Conservation (phyloP, 1,139 yeast genomes). For the Geotrichum candidum region DNA sequence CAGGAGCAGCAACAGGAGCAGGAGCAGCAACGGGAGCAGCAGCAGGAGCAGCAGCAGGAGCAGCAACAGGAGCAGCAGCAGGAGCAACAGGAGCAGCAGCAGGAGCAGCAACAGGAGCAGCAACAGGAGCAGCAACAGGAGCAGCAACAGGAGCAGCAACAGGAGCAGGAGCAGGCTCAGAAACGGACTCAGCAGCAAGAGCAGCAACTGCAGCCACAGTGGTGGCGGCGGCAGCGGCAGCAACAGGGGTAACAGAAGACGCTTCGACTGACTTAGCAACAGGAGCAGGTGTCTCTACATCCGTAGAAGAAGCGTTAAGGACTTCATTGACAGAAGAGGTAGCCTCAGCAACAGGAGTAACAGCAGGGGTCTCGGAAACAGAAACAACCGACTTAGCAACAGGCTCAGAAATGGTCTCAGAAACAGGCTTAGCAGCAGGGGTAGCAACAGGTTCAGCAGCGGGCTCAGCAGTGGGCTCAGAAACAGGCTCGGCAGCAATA, state of each 20-base stretch:
- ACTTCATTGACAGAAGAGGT: background rate
- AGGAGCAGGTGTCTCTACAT: background rate
- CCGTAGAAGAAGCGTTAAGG: background rate
- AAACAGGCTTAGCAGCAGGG: background rate
- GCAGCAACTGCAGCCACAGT: background rate
- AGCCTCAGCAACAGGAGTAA: background rate
- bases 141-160: background rate
- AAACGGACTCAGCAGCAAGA: background rate
- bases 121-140: background rate
- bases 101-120: conserved; percentile 1
- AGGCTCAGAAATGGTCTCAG: background rate
- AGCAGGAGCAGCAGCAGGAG: conserved; percentile 6
- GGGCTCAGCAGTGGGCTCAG: background rate
- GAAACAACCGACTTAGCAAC: background rate
- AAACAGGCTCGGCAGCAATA: background rate
- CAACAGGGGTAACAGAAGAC: background rate
- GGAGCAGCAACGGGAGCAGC: background rate
- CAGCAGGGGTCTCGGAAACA: background rate
- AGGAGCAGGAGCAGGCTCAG: conserved; percentile 2
- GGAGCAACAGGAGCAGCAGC: background rate
- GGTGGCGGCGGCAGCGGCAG: background rate
- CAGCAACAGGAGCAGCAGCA: background rate
- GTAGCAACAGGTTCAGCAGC: background rate
- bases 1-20: background rate
- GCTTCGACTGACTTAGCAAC: conserved; percentile 1